Conservation (phyloP, 116 monocot species). For the Trichopus zeylanicus region DNA sequence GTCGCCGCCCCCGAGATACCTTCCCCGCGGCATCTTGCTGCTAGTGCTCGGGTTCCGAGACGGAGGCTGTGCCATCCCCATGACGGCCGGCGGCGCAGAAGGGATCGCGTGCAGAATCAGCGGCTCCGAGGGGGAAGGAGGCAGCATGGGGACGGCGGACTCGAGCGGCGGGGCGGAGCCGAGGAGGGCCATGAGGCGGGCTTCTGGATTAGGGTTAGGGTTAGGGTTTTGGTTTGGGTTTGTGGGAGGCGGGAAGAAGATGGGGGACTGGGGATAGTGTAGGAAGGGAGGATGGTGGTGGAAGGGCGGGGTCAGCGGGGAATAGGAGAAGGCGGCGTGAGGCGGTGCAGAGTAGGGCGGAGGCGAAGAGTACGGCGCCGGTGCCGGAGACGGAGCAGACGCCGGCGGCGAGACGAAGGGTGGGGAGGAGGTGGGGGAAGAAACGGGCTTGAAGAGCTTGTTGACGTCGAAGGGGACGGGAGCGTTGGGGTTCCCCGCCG, state of each 20-base stretch:
- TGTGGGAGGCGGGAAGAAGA: constrained; percentile 22
- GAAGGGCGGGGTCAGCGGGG: constrained; percentile 31
- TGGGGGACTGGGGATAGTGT: constrained; percentile 21
- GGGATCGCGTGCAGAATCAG: constrained; percentile 30
- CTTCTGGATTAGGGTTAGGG: constrained; percentile 53
- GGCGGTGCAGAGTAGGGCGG: constrained; percentile 12
- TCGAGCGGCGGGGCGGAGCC: constrained; percentile 42
- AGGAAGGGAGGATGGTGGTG: constrained; percentile 34
- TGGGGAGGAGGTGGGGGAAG: constrained; percentile 1
- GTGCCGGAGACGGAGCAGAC: no score
- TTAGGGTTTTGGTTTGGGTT: no score
- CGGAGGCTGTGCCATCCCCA: constrained; percentile 9
- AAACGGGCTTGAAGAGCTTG: constrained; percentile 57
- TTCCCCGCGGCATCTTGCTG: constrained; percentile 58
- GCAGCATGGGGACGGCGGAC: constrained; percentile 54
- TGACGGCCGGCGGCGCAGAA: constrained; percentile 21
- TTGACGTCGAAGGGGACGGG: constrained; percentile 42
- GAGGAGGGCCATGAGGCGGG: constrained; percentile 88
- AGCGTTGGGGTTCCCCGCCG: constrained; percentile 56
- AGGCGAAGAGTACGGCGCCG: constrained; percentile 6
- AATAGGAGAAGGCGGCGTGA: constrained; percentile 25
- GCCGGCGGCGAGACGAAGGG: no score
- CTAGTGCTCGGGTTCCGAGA: constrained; percentile 43
- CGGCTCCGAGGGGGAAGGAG: constrained; percentile 6
- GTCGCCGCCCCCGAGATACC: constrained; percentile 38